Conservation (phyloP, 2,329 filamentous ascomycete genomes). For the Diaporthe longicolla region DNA sequence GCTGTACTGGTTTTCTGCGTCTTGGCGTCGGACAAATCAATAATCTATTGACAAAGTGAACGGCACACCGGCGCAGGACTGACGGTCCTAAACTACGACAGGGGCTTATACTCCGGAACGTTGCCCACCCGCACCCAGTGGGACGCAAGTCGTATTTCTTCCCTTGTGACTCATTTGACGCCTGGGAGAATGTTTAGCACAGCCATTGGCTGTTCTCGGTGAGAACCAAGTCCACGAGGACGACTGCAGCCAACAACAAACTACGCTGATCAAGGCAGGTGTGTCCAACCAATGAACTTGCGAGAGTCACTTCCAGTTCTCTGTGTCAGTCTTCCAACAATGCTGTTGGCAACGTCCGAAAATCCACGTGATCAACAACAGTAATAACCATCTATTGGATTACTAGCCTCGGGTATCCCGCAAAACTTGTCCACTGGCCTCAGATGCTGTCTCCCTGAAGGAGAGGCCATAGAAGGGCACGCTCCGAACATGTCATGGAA, state of each 20-base stretch:
- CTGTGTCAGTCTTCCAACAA: not conserved
- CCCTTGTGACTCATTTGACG: not conserved
- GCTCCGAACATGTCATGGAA: not conserved
- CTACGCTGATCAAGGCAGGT: not conserved
- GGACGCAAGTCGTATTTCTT: not conserved
- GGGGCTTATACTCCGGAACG: not conserved
- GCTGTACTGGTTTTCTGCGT: slow-evolving; percentile 2
- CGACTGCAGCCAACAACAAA: not conserved
- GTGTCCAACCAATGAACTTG: not conserved
- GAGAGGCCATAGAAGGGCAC: not conserved
- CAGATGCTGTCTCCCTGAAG: not conserved
- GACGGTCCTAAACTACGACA: not conserved
- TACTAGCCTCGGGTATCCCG: not conserved
- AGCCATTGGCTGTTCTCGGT: not conserved
- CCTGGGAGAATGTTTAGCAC: too few relatives aligned
- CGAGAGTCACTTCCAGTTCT: not conserved
- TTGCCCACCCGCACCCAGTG: not conserved
- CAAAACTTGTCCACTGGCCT: not conserved
- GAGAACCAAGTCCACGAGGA: not conserved
- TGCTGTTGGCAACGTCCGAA: too few relatives aligned
- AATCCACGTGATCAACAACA: not conserved
- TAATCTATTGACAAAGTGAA: not conserved
- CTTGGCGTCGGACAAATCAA: slow-evolving; percentile 18
- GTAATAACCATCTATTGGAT: not conserved
- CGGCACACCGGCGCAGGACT: not conserved